Base-by-base conservation (phyloP, 495 filamentous ascomycete genomes). In the Annulohypoxylon maeteangense region DNA sequence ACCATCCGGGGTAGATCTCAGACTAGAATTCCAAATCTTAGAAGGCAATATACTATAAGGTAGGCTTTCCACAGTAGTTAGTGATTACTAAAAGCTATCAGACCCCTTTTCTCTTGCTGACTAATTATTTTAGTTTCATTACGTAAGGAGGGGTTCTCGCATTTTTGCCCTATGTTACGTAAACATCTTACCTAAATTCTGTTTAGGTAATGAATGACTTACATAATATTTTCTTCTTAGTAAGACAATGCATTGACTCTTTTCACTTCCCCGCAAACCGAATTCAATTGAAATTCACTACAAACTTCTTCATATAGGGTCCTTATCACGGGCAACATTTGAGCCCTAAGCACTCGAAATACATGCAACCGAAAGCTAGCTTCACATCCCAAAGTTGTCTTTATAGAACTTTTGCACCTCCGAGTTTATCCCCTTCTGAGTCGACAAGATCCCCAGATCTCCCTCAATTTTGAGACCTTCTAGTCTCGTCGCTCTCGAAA, bases 401-500 rank as follows among this genome's bases (percentile, higher is more conserved):
- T 45, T 48, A 5, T 72, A 64, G 40, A 77, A 79, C 12, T 62
- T 34, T 20, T 58, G 50, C 4, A 77, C 77, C 36, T 77, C 75
- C 1, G 22, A 16, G n/a, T 79, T 79, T 3, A 73, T 73, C 4
- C 75, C 75, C 4, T 56, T 48, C 4, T 71, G 68, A 44, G 57
- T 57, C 8, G 51, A 29, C 27, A 82, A 44, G 2, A 75, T 75
- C 0, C 60, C 48, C 0, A 70, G 44, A 48, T 70, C 59, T 0
- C 81, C 82, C 60, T 80, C 79, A 34, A 84, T 75, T 71, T 75
- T 77, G 34, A 98, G 80, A 4, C 95, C 95, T 7, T 87, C 85
- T 67, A 97, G 89, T 32, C 85, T 89, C 3, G 89, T 94, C 22
- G 94, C 95, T 70, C 95, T 85, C 56, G 87, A 90, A 14, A 94